Evolutionary conservation across 1,284 basidiomycete species (phyloP), one percentile per base, ranked within the genome.

Genomic region (Laetiporus sulphureus): DNA sequence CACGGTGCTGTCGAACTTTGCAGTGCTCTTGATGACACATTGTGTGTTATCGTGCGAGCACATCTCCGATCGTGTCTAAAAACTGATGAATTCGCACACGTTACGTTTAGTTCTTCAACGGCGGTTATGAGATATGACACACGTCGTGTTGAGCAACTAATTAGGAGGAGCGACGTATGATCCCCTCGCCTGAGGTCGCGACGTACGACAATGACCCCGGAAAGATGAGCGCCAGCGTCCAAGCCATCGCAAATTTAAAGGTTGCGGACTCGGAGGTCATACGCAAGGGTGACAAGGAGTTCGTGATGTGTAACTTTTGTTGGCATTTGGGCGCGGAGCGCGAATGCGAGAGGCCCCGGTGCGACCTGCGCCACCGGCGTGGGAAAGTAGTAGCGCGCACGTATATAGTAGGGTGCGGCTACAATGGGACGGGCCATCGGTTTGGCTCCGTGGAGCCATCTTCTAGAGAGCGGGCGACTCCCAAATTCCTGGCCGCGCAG

Each of bases 31-130:
- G n/a, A n/a, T n/a, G n/a, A n/a, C n/a, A n/a, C 21, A 16, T 24
- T 11, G 18, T 27, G 15, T 42, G 15, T 18, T 16, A 13, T 37
- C 35, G 25, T 24, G 15, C n/a, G 23, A 30, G n/a, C 18, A 15
- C 25, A n/a, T 34, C n/a, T n/a, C n/a, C n/a, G n/a, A n/a, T n/a
- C 21, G 32, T 13, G 16, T 32, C 55, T 77, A n/a, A 91, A 94
- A 63, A 94, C 91, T 3, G 91, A 94, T 62, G 94, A 95, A 66
- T 95, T 93, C 64, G 90, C 91, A 1, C 91, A 94, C 59, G 88
- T 94, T 94, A n/a, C n/a, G n/a, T n/a, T n/a, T n/a, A n/a, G 72
- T 95, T 95, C 77, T 94, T 95, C 76, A 94, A 94, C 64, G 91
- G 91, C 20, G 91, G 91, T 46, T 81, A 91, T 32, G 91, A 94